These are phyloP conservation scores for Crucihimalaya himalaica DNA, from an alignment of 345 rosid species.

Conservation along the genomic window DNA sequence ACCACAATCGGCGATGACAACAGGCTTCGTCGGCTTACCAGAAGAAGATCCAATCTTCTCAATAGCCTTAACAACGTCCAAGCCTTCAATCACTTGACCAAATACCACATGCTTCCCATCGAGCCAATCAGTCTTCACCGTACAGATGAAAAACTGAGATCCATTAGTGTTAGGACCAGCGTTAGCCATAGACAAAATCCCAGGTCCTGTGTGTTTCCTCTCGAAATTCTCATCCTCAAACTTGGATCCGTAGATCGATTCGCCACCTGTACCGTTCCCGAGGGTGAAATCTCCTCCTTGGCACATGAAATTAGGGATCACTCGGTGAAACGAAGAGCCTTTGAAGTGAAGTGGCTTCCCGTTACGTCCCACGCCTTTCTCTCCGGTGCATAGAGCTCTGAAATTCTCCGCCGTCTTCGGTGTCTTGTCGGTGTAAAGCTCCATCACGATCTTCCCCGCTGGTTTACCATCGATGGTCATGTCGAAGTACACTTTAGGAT, in stretches of 20 bases:
- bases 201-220: constrained; percentile 67
- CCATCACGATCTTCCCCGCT: constrained; percentile 60
- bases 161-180: constrained; percentile 65
- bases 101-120: constrained; percentile 77
- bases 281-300: constrained; percentile 76
- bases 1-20: constrained; percentile 55
- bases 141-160: constrained; percentile 68
- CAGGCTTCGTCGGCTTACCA: constrained; percentile 56
- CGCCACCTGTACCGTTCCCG: constrained; percentile 76
- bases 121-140: constrained; percentile 62
- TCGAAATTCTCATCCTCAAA: constrained; percentile 72
- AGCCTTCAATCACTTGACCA: constrained; percentile 59
- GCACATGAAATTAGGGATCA: constrained; percentile 75
- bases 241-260: constrained; percentile 70
- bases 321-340: constrained; percentile 63
- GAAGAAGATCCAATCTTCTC: constrained; percentile 68
- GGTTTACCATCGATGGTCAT: constrained; percentile 48
- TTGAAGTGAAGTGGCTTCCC: constrained; percentile 82
- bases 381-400: constrained; percentile 79
- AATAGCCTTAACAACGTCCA: constrained; percentile 53
- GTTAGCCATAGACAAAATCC: constrained; percentile 76
- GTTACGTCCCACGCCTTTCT: constrained; percentile 53
- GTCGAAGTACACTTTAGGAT: constrained; percentile 67
- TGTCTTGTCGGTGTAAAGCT: constrained; percentile 52
- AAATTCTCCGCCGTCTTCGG: constrained; percentile 70